Conservation (phyloP, 257 asterid species). For the Solanum tarapatanum region DNA sequence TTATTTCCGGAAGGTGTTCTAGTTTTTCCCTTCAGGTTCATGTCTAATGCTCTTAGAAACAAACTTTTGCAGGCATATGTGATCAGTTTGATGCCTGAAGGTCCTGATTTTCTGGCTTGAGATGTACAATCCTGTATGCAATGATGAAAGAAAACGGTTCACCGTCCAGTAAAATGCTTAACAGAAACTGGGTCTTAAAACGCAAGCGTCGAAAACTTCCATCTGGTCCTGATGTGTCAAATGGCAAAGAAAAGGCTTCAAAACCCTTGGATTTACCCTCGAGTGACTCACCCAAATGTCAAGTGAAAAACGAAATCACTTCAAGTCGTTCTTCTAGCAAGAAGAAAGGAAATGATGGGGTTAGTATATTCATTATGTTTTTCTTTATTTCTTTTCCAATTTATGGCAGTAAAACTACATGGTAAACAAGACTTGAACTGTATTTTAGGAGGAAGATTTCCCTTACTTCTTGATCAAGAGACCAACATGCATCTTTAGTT, state of each 20-base stretch:
- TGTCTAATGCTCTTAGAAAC: not conserved
- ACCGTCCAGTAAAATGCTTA: slow-evolving; percentile 35
- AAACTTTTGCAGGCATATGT: not conserved
- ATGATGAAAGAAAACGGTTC: slow-evolving; percentile 45
- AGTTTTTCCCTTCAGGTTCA: not conserved
- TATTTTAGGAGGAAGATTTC: not conserved
- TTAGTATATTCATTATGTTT: slow-evolving; percentile 17
- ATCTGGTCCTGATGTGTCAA: slow-evolving; percentile 30
- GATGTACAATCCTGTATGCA: slow-evolving; percentile 10
- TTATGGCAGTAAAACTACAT: not conserved
- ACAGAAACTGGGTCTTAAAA: slow-evolving; percentile 62
- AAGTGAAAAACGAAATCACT: slow-evolving; percentile 23
- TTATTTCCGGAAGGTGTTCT: not conserved
- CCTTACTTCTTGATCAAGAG: not conserved
- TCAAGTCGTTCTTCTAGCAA: slow-evolving; percentile 33
- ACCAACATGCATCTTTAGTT: not conserved
- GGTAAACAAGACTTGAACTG: not conserved
- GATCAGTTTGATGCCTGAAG: not conserved
- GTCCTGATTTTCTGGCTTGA: slow-evolving; percentile 10
- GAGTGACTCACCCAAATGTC: slow-evolving; percentile 20
- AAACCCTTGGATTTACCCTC: slow-evolving; percentile 31
- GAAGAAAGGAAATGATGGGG: slow-evolving; percentile 87
- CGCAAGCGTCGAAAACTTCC: slow-evolving; percentile 59
- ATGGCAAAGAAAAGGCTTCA: slow-evolving; percentile 23
- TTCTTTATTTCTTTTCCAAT: not conserved